Evolutionary conservation across 495 filamentous ascomycete species (phyloP), one percentile per base, ranked within the genome.

Genomic region (Chlorociboria aeruginascens): DNA sequence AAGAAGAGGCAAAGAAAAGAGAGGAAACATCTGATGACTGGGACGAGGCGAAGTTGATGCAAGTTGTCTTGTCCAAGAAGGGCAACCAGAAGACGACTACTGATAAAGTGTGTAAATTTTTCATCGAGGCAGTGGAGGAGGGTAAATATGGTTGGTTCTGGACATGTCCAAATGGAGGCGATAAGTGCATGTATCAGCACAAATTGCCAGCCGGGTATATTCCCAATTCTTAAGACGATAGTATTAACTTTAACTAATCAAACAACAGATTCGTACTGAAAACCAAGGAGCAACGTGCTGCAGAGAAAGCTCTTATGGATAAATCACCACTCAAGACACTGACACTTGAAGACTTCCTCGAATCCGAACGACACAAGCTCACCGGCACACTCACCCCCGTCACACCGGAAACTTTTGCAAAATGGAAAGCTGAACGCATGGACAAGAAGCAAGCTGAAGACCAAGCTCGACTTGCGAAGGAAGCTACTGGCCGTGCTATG

Each of bases 121-220:
- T 99, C 66, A 92, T 96, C 65, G 87, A 93, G 49, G 92, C 92
- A 3, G 89, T 99, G 45, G 92, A 99, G 68, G 92, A 97, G 55
- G 82, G 84, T 55, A 97, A 96, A 69, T 99, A 99, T 57, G 92
- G 92, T 53, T 99, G 92, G 92, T 95, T 97, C 68, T 99, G 92
- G 92, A 71, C 74, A 32, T 99, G 92, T 78, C 92, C 92, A 41
- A 97, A 97, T 64, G 89, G 86, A 50, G 93, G 86, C 44, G 82
- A 99, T 66, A 85, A 94, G 67, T 99, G 92, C 83, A 96, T 89
- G 83, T 99, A 99, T 61, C 87, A 83, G 66, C 92, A 99, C 64
- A 86, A 83, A 51, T 76, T 99, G 59, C 92, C 92, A 51, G 81
- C 89, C 60, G 92, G 92, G 82, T 90, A 76, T 63, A 81, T 74